Evolutionary conservation across 257 asterid species (phyloP).

Genomic region (Gynochthodes officinalis): DNA sequence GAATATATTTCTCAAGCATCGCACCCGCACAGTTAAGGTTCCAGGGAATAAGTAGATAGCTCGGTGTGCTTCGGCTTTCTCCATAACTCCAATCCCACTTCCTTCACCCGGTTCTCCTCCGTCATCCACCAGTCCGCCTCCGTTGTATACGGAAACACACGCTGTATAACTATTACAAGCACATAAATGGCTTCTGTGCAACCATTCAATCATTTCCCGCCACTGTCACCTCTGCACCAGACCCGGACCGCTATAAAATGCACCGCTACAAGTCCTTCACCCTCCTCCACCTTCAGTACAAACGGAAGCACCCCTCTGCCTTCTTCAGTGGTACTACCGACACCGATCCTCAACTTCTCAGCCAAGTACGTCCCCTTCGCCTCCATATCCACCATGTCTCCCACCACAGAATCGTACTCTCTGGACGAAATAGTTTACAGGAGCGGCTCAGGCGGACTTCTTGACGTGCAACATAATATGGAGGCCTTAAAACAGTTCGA

Average conservation of each 20-base stretch:
- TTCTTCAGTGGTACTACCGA: not conserved
- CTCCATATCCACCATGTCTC: constrained; percentile 34
- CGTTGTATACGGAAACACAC: too few relatives aligned
- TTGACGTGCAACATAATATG: constrained; percentile 63
- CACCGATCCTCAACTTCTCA: constrained; percentile 27
- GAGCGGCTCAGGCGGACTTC: constrained; percentile 53
- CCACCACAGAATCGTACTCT: constrained; percentile 51
- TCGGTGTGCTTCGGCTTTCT: too few relatives aligned
- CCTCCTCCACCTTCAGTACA: not conserved
- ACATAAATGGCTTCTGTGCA: not conserved
- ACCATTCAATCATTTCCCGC: not conserved
- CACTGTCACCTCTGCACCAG: not conserved
- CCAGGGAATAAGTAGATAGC: too few relatives aligned
- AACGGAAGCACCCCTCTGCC: constrained; percentile 3
- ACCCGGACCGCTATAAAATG: not conserved
- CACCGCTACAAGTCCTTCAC: constrained; percentile 1
- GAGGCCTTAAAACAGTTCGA: constrained; percentile 47
- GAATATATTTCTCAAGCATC: too few relatives aligned
- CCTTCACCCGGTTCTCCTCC: too few relatives aligned
- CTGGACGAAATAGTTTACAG: constrained; percentile 60
- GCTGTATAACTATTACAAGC: too few relatives aligned
- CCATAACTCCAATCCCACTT: too few relatives aligned
- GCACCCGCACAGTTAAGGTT: too few relatives aligned
- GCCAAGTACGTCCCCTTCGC: constrained; percentile 61
- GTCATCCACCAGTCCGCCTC: too few relatives aligned